Percentiles rank a stretch among this genome's conserved stretches.
Conservation (phyloP, 306 rosid species). For the Vigna hirtella region DNA sequence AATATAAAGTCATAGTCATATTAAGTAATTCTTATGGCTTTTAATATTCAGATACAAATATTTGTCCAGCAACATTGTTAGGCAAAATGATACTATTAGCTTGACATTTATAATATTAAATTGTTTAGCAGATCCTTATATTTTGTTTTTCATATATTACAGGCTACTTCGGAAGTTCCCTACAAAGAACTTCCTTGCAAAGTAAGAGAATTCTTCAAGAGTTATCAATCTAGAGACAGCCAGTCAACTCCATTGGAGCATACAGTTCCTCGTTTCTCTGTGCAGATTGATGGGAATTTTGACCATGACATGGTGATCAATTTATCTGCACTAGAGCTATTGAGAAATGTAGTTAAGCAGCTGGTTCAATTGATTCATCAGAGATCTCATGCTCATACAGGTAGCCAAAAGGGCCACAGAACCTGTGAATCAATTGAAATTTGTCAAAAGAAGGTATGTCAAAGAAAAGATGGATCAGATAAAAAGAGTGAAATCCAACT, state of each 20-base stretch:
- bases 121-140: conserved; percentile 5
- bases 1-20: not conserved
- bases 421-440: conserved; percentile 40
- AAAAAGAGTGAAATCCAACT: conserved; percentile 43
- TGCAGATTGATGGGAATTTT: conserved; percentile 73
- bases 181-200: conserved; percentile 67
- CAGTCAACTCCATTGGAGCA: conserved; percentile 62
- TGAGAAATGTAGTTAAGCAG: conserved; percentile 70
- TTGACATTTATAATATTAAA: conserved; percentile 14
- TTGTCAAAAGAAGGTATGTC: conserved; percentile 45
- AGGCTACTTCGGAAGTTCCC: conserved; percentile 93
- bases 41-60: not conserved
- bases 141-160: conserved; percentile 47
- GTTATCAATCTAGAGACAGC: conserved; percentile 51
- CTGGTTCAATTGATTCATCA: conserved; percentile 77
- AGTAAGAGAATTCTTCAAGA: conserved; percentile 72
- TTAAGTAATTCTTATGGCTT: not conserved
- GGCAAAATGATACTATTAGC: conserved; percentile 6
- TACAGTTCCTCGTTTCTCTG: conserved; percentile 68
- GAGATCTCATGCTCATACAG: conserved; percentile 63
- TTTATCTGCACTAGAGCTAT: conserved; percentile 66
- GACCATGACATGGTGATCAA: conserved; percentile 64
- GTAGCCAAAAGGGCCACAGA: conserved; percentile 41
- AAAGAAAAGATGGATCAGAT: conserved; percentile 47
- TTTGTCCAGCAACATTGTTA: conserved; percentile 3